Base-by-base conservation (phyloP, 2,329 filamentous ascomycete species). In the Cercospora brassicicola region DNA sequence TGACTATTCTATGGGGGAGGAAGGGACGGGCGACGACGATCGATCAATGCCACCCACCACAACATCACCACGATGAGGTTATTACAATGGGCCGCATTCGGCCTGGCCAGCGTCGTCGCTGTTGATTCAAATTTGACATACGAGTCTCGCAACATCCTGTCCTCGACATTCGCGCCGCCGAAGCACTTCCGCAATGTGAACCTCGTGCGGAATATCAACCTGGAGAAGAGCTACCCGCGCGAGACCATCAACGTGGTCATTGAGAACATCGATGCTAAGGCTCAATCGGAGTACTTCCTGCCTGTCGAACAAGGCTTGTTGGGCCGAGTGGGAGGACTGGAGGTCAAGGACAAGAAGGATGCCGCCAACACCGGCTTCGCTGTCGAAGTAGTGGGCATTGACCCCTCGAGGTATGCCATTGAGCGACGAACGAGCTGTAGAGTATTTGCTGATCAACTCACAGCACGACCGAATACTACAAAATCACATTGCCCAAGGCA, bases 171-270 rank as follows among this genome's bases (percentile, higher is more conserved):
- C 84, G 90, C 88, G 80, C 93, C 94, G 64, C 91, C 94, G 13
- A 91, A 93, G 79, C 91, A 94, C 73, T 99, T 97, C 84, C 93
- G 94, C 83, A 97, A 99, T 81, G 87, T 86, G 81, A 98, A 99
- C 79, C 82, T 98, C 31, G 91, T 98, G 62, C 91, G 95, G 76
- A 90, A 91, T 72, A 90, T 96, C 77, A 97, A 96, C 73, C 82
- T 97, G 67, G 94, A 98, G 82, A 98, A 97, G 85, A 91, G 89
- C 73, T 98, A 95, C 77, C 89, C 90, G 65, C 90, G 93, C 78
- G 94, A 98, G 81, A 91, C 90, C 13, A 88, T 97, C 85, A 97
- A 98, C 82, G 90, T 97, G n/a, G 85, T 96, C 62, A 88, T 99
- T 71, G 91, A 97, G 84, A 99, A 99, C 80, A 85, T 91, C 73